Evolutionary conservation across 192 early-diverging fungal genomes (phyloP), one percentile per base, ranked within the genome.

Genomic region (Podila epicladia): DNA sequence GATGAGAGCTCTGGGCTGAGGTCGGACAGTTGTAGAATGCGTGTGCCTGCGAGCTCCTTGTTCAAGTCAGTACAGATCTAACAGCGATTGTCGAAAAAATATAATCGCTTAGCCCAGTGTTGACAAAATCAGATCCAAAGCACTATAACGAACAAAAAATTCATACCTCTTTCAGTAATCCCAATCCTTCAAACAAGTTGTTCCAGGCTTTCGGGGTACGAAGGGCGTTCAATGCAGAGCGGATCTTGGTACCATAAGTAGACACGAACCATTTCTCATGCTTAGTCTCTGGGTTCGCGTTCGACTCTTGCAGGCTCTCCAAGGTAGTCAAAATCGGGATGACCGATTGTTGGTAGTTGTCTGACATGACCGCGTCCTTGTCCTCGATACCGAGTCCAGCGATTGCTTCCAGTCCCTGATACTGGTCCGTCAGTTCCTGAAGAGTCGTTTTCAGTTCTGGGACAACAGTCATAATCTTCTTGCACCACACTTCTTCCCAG

Each of bases 401-500:
- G 32, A 85, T 88, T 17, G 72, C 29, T 19, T 87, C 85, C 22
- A 94, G 74, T 48, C 89, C 74, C 17, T 76, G 68, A 5, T 88
- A 75, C 65, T 94, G 93, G 17, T 84, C 76, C 19, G 87, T 82
- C 9, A 95, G 71, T 24, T 86, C 85, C 22, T 86, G 75, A 7
- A 92, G 72, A 50, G 89, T 80, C 58, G 85, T 86, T 58, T 77
- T 84, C 3, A 88, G 79, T 51, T 94, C 92, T 32, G 76, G 67
- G 24, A 92, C 84, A 13, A 72, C 68, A 12, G 86, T 75, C 11
- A 85, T 82, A 28, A 96, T 88, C 72, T 85, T 86, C 64, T 94
- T 89, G n/a, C 90, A 76, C 93, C 93, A 95, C 20, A 82, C 83
- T 82, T 96, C 95, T 69, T 95, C 94, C 91, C 94, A 94, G 4